A percentile compares a stretch with the other conserved stretches of the same genome.
phyloP scores from a whole-genome alignment of 2,329 filamentous ascomycete species.

The Penicillium sp. region DNA sequence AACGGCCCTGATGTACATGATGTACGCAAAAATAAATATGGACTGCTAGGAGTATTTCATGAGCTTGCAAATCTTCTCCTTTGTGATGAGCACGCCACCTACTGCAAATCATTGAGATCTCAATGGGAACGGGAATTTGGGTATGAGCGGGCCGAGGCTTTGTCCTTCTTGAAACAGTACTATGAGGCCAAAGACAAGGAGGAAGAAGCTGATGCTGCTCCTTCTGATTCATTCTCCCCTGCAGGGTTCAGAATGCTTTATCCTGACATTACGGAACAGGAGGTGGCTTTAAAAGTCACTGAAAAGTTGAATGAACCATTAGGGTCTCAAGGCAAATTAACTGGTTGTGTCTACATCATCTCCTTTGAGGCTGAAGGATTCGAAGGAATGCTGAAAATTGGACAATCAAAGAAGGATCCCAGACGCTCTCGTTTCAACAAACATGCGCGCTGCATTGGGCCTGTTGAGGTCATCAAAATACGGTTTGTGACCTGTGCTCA shows the following conservation, averaged over 20 bases:
- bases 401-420: neutral
- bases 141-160: neutral
- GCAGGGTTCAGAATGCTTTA: neutral
- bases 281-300: neutral
- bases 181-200: neutral
- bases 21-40: neutral
- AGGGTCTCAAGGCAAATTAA: neutral
- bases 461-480: neutral
- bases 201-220: neutral
- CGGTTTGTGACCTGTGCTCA: neutral
- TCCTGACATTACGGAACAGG: neutral
- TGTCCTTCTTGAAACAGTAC: neutral
- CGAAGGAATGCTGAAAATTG: neutral
- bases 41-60: neutral
- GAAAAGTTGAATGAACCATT: neutral
- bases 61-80: neutral
- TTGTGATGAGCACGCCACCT: neutral
- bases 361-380: neutral
- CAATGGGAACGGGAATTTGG: neutral
- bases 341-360: neutral
- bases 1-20: neutral
- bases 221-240: neutral
- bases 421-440: neutral
- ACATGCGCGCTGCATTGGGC: neutral
- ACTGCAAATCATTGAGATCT: neutral